These are phyloP conservation scores for Talaromyces sp. DNA, from an alignment of 2,329 filamentous ascomycete species.

Conservation along the genomic window DNA sequence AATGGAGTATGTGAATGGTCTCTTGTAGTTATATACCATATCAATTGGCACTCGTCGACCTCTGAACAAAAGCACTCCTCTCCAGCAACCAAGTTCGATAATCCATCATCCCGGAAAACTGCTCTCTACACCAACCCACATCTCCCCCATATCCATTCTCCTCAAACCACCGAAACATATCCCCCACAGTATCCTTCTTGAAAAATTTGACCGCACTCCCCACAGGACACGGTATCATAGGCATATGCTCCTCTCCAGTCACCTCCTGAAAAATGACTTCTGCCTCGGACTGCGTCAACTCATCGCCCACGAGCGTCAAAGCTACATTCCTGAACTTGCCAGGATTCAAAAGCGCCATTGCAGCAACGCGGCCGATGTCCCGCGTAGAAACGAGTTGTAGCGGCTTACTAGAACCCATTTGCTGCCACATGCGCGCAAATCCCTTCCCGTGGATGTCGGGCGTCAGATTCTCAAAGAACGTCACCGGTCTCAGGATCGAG, in stretches of 20 bases:
- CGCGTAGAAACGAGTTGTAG: conserved; percentile 7
- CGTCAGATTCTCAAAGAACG: conserved; percentile 10
- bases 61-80: conserved; percentile 4
- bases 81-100: conserved; percentile 12
- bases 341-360: neutral
- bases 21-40: neutral
- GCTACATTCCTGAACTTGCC: conserved; percentile 2
- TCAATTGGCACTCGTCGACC: neutral
- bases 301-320: neutral
- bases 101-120: conserved; percentile 8
- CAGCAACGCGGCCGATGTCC: conserved; percentile 7
- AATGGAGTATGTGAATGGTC: neutral
- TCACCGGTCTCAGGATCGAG: conserved; percentile 3
- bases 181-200: conserved; percentile 10
- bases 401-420: neutral
- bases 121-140: conserved; percentile 10
- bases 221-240: conserved; percentile 5
- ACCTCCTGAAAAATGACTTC: conserved; percentile 6
- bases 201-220: conserved; percentile 9
- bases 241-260: neutral
- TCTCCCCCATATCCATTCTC: conserved; percentile 8
- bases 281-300: conserved; percentile 4
- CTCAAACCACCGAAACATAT: conserved; percentile 12
- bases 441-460: conserved; percentile 11
- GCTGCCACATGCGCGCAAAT: conserved; percentile 9